Evolutionary conservation across 139 green algal genomes (phyloP).

Genomic region (Spirogloea muscicola): DNA sequence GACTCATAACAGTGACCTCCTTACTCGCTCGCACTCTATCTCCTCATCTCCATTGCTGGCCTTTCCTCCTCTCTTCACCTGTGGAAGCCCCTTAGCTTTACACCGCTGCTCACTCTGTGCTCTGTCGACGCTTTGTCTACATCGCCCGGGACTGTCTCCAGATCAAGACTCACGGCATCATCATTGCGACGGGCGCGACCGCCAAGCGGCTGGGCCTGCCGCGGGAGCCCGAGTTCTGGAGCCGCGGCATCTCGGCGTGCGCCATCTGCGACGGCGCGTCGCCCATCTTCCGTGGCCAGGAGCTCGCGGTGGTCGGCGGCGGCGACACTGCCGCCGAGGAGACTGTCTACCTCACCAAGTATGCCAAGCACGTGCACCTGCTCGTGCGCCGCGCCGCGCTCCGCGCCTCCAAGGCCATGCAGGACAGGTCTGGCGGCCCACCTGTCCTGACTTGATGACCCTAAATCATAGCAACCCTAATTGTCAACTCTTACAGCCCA

Average conservation of each 20-base stretch:
- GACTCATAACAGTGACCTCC: too few species aligned
- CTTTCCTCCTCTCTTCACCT: neutral
- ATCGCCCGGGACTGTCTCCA: conserved; percentile 16
- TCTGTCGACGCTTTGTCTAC: neutral
- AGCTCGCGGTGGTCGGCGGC: conserved; percentile 92
- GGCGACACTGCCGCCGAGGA: conserved; percentile 95
- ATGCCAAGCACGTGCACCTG: conserved; percentile 87
- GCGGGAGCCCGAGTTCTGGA: conserved; percentile 85
- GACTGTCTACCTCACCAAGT: conserved; percentile 97
- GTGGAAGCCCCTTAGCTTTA: neutral
- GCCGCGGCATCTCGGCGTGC: conserved; percentile 88
- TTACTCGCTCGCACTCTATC: too few species aligned
- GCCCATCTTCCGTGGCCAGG: conserved; percentile 55
- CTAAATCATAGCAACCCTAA: too few species aligned
- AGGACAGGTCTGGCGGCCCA: conserved; percentile 47
- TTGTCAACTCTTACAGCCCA: too few species aligned
- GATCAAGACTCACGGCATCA: conserved; percentile 75
- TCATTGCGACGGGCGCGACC: conserved; percentile 93
- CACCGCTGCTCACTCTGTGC: too few species aligned
- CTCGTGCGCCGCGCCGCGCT: conserved; percentile 77
- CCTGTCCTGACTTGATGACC: neutral
- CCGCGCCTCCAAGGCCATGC: conserved; percentile 87
- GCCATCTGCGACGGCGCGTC: conserved; percentile 92
- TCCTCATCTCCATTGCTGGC: neutral
- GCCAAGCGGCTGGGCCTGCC: conserved; percentile 82